Percentiles rank a stretch among this genome's conserved stretches.
Conservation (phyloP, 2,329 filamentous ascomycete species). For the Lithohypha guttulata region DNA sequence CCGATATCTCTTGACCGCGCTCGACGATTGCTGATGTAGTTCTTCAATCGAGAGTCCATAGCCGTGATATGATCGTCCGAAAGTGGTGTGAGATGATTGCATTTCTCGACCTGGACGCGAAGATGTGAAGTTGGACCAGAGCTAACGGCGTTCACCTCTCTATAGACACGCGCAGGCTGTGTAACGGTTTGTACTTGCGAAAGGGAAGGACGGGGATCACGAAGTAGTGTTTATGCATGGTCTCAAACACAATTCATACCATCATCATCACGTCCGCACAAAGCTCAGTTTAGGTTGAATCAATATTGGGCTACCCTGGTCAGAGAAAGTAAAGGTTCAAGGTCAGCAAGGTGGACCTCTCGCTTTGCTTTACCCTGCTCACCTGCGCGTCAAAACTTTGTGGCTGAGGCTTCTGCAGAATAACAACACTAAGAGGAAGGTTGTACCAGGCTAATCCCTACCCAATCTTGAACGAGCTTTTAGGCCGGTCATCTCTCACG, state of each 20-base stretch:
- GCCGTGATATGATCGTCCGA: not conserved
- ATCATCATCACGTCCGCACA: not conserved
- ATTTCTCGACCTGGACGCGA: too few species aligned
- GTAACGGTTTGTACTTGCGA: not conserved
- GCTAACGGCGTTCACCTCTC: constrained; percentile 1
- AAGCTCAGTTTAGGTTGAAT: constrained; percentile 6
- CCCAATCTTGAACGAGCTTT: not conserved
- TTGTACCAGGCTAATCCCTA: constrained; percentile 4
- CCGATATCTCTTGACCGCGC: not conserved
- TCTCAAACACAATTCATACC: constrained; percentile 7
- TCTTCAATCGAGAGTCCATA: constrained; percentile 7
- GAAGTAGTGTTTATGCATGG: not conserved
- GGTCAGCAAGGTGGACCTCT: not conserved
- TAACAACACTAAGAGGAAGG: not conserved
- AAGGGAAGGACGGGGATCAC: not conserved
- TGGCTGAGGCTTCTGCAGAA: not conserved
- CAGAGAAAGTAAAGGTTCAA: not conserved
- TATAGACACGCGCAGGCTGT: not conserved
- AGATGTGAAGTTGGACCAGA: not conserved
- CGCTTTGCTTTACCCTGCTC: too few species aligned
- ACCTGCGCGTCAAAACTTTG: too few species aligned
- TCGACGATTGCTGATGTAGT: constrained; percentile 4
- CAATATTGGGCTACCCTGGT: not conserved
- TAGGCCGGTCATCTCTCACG: not conserved
- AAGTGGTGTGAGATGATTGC: not conserved